phyloP scores from a whole-genome alignment of 306 rosid genomes.

The Morella rubra region DNA sequence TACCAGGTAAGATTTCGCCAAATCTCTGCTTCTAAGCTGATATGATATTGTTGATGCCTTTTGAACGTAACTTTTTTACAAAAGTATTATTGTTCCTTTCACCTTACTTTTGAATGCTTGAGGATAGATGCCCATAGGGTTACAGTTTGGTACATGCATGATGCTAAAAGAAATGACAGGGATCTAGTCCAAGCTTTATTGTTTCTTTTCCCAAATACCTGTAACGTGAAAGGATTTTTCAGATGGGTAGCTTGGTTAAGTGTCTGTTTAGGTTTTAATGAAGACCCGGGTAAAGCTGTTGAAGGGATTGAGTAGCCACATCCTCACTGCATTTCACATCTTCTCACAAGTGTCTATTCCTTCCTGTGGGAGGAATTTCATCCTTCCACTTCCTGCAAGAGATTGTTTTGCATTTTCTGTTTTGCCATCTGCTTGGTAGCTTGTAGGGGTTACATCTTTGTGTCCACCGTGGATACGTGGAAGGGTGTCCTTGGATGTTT shows the following conservation, averaged over 20 bases:
- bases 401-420: not conserved
- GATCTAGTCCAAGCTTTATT: not conserved
- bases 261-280: not conserved
- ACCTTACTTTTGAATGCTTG: not conserved
- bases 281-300: not conserved
- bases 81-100: not conserved
- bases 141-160: not conserved
- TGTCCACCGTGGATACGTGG: not conserved
- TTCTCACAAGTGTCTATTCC: not conserved
- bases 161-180: not conserved
- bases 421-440: not conserved
- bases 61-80: slow-evolving; percentile 5
- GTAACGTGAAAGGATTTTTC: not conserved
- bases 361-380: not conserved
- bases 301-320: not conserved
- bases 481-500: not conserved
- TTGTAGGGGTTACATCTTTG: not conserved
- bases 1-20: slow-evolving; percentile 64
- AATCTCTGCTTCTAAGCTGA: slow-evolving; percentile 16
- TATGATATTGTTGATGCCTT: slow-evolving; percentile 6
- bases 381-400: not conserved
- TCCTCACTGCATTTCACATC: not conserved
- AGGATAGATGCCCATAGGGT: not conserved
- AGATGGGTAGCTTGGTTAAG: not conserved
- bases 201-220: not conserved